Percentiles rank a stretch among this genome's conserved stretches.
Conservation (phyloP, 2,329 filamentous ascomycete genomes). For the Hypoxylon sp. region DNA sequence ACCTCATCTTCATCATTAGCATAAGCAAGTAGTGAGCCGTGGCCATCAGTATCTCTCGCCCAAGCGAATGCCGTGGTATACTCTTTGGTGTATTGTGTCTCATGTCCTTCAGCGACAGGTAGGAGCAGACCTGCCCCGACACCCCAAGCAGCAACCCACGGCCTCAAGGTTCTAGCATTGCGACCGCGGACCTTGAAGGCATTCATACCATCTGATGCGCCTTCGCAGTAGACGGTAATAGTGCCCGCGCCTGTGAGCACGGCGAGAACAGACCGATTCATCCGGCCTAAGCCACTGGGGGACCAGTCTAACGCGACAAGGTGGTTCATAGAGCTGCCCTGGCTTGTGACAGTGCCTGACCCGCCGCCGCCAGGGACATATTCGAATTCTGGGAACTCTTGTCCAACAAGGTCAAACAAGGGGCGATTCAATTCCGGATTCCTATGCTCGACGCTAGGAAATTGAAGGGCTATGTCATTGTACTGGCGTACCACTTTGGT, state of each 20-base stretch:
- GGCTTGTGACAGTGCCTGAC: conserved; percentile 62
- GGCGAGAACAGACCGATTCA: conserved; percentile 66
- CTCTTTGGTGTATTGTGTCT: conserved; percentile 54
- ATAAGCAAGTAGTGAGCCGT: conserved; percentile 66
- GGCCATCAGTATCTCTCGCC: conserved; percentile 61
- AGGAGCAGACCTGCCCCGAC: conserved; percentile 67
- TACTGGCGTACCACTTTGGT: conserved; percentile 49
- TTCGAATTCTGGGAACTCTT: conserved; percentile 51
- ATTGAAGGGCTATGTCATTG: conserved; percentile 54
- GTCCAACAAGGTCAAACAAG: conserved; percentile 50
- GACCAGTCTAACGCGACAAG: conserved; percentile 70
- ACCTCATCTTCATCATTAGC: conserved; percentile 66
- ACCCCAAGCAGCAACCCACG: conserved; percentile 71
- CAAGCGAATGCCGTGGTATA: conserved; percentile 68
- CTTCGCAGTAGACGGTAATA: conserved; percentile 68
- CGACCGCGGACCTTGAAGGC: conserved; percentile 52
- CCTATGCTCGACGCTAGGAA: conserved; percentile 51
- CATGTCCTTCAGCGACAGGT: conserved; percentile 58
- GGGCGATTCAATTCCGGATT: conserved; percentile 51
- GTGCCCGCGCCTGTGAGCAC: conserved; percentile 67
- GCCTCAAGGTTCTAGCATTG: conserved; percentile 60
- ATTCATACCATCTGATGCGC: conserved; percentile 49
- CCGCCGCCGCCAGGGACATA: conserved; percentile 64
- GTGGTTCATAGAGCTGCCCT: conserved; percentile 69
- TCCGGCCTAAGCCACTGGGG: conserved; percentile 70